These are phyloP conservation scores for Sordariomycetes sp. DNA, from an alignment of 2,329 filamentous ascomycete genomes.

Conservation along the genomic window DNA sequence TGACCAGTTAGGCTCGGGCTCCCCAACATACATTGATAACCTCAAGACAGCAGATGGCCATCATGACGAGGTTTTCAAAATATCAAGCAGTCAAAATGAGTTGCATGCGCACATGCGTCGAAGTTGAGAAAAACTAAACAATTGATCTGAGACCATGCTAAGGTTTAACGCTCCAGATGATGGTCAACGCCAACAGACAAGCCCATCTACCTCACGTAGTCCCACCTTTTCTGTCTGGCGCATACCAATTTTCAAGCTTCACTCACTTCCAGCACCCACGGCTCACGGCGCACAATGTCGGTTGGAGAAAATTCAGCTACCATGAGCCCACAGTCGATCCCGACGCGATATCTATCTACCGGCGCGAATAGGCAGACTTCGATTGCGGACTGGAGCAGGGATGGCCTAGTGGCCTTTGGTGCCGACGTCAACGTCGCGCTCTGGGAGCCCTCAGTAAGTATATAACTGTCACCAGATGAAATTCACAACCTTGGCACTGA, in stretches of 20 bases:
- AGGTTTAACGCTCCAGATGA: too few relatives aligned
- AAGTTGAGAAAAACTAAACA: too few relatives aligned
- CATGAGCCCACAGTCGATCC: conserved; percentile 21
- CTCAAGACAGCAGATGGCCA: too few relatives aligned
- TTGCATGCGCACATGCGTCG: too few relatives aligned
- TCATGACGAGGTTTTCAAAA: too few relatives aligned
- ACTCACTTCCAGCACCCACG: background rate
- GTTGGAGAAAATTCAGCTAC: background rate
- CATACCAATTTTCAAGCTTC: conserved; percentile 1
- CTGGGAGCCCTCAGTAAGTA: conserved; percentile 69
- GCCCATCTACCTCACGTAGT: too few relatives aligned
- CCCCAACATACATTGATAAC: too few relatives aligned
- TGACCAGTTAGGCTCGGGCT: too few relatives aligned
- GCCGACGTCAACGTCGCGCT: conserved; percentile 82
- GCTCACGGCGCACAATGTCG: background rate
- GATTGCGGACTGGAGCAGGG: conserved; percentile 77
- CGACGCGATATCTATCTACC: conserved; percentile 53
- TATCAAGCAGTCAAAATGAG: too few relatives aligned
- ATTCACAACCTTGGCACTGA: conserved; percentile 1
- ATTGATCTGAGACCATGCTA: too few relatives aligned
- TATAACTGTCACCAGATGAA: background rate
- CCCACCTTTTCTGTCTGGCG: too few relatives aligned
- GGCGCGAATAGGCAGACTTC: conserved; percentile 87
- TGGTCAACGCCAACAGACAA: background rate
- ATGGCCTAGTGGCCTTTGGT: conserved; percentile 75